Conservation (phyloP, 208 protist species). For the Endotrypanum monterogeii region DNA sequence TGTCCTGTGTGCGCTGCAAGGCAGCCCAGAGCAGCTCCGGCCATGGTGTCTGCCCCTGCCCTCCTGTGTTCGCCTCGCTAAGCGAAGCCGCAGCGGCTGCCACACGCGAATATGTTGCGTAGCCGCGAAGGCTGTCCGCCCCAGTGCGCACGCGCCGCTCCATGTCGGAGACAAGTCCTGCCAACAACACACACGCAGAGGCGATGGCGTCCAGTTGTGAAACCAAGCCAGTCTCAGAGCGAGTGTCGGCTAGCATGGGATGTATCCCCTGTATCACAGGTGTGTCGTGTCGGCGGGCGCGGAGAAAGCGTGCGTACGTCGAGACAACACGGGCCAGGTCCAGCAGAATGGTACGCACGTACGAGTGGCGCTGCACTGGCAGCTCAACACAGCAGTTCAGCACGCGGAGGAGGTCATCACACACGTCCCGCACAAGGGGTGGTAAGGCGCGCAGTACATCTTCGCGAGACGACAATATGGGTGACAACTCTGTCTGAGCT, state of each 20-base stretch:
- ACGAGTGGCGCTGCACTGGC: slow-evolving; percentile 70
- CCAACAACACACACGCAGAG: slow-evolving; percentile 50
- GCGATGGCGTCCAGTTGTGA: slow-evolving; percentile 35
- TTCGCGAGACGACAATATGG: slow-evolving; percentile 9
- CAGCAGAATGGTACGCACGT: slow-evolving; percentile 61
- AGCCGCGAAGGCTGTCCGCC: slow-evolving; percentile 60
- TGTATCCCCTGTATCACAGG: background rate
- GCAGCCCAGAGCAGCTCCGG: slow-evolving; percentile 26
- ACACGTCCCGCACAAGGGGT: slow-evolving; percentile 15
- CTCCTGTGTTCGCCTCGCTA: slow-evolving; percentile 8
- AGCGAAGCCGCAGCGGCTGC: slow-evolving; percentile 5
- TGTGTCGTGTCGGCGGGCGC: background rate
- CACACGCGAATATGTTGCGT: slow-evolving; percentile 61
- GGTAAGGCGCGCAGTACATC: slow-evolving; percentile 17
- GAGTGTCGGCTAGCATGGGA: background rate
- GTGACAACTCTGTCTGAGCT: background rate
- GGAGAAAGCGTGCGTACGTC: slow-evolving; percentile 12
- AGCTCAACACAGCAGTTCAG: slow-evolving; percentile 38
- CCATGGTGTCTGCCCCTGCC: slow-evolving; percentile 19
- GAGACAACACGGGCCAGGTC: slow-evolving; percentile 55
- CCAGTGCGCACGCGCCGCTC: slow-evolving; percentile 60
- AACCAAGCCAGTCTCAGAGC: slow-evolving; percentile 2
- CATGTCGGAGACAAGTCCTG: slow-evolving; percentile 72
- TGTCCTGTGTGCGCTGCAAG: slow-evolving; percentile 29
- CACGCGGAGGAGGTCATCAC: slow-evolving; percentile 47